phyloP scores from a whole-genome alignment of 345 rosid species.

The Linum lewisii region DNA sequence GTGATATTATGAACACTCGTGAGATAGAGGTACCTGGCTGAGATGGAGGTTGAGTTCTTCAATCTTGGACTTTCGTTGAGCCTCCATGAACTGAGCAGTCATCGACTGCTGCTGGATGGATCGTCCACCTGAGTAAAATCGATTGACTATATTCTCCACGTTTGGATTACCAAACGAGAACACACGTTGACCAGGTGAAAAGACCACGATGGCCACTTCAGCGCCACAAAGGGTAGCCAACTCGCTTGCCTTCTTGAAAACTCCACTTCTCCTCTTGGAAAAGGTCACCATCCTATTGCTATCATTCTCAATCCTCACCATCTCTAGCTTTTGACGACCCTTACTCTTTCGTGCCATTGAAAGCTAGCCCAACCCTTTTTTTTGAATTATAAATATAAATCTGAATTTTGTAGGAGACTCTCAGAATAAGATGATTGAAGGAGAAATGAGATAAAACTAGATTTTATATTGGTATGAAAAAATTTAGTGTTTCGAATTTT shows the following conservation, averaged over 20 bases:
- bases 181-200: constrained; percentile 5
- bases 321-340: constrained; percentile 14
- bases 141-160: not conserved
- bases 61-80: not conserved
- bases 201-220: constrained; percentile 6
- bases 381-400: not conserved
- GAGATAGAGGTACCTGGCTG: not conserved
- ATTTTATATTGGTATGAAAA: too few species aligned
- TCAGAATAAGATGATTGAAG: too few species aligned
- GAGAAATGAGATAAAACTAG: too few species aligned
- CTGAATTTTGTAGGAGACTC: too few species aligned
- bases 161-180: constrained; percentile 12
- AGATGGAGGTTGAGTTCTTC: not conserved
- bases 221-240: constrained; percentile 7
- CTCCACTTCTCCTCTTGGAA: constrained; percentile 7
- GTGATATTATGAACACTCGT: too few species aligned
- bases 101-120: not conserved
- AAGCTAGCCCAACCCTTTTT: not conserved
- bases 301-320: constrained; percentile 14
- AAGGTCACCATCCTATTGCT: constrained; percentile 10
- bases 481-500: too few species aligned
- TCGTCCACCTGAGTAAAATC: not conserved
- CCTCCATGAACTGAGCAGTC: not conserved
- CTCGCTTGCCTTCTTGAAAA: constrained; percentile 11
- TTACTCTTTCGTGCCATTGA: constrained; percentile 11